Evolutionary conservation across 108 stramenopile species (phyloP), one percentile per base, ranked within the genome.

Genomic region (Epithemia pelagica): DNA sequence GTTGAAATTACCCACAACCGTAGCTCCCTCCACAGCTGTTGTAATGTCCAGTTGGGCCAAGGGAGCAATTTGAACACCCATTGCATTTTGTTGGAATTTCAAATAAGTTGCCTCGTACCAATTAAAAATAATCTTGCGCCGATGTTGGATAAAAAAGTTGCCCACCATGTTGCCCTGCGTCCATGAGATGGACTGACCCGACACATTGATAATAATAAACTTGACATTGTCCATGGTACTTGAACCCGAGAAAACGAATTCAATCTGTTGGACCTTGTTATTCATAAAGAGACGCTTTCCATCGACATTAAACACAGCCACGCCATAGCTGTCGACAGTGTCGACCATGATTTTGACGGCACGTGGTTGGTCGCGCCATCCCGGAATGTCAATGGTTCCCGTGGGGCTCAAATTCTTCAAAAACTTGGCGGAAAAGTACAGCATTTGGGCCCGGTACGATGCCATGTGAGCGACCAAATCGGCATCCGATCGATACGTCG

Each of bases 61-160:
- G 56, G 56, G 56, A 19, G 56, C 56, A 7, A 58, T 18, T 5
- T 26, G 21, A 26, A 27, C 21, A 7, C 59, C 37, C 61, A 58
- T 37, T 51, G 29, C 58, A 32, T 69, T 21, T 22, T 61, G 0
- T 1, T 54, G 32, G 0, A 71, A 71, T 27, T 31, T 32, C 31
- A 58, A 26, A 19, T 7, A 18, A 8, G 22, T 27, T 7, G 56
- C 56, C 26, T 58, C 56, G 56, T 26, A 58, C 7, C 7, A 58
- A 21, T 58, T 58, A 7, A 7, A 58, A 27, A 58, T 27, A 8
- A 27, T 58, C 56, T 23, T 7, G 7, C 18, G 56, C 22, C 22
- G 5, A 7, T 23, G 5, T 5, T 58, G 7, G 18, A 18, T 7
- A n/a, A 26, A 26, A 21, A 58, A 58, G 5, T 8, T 21, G 21